Base-by-base conservation (phyloP, 2,329 filamentous ascomycete species). In the Emydomyces testavorans region DNA sequence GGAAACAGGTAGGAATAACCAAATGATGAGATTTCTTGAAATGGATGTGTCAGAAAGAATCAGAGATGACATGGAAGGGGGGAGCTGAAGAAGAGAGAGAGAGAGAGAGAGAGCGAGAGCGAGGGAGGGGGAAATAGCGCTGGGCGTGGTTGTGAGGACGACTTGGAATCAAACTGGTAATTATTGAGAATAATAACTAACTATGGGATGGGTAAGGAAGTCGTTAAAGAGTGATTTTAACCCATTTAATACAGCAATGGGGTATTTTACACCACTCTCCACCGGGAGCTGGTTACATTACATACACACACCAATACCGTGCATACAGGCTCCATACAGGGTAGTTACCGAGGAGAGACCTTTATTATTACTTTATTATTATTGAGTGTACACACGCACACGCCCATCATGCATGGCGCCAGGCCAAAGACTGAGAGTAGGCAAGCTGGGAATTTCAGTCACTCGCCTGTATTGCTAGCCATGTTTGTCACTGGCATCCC, bases 1-100 rank as follows among this genome's bases (percentile, higher is more conserved):
- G 39, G 31, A 20, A 34, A 48, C 29, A 50, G 21, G 24, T 26
- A 41, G 31, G 39, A 41, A 26, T 31, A 28, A 39, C 34, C 46
- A 24, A 48, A 43, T 31, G 29, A 45, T n/a, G 36, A 48, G 45
- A 50, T 49, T 24, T 24, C 20, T 35, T 16, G 24, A 29, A 44
- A 34, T 23, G 46, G 35, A 45, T 38, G 43, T 37, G 48, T 48
- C 36, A 50, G 31, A 38, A 36, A 39, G 28, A 34, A 38, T 39
- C 26, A 42, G 32, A 46, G 21, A 20, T 36, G 35, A 28, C 37
- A 40, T 32, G 34, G 36, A 43, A 20, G 26, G 46, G 35, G 39
- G 46, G 40, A n/a, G 18, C 16, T 6, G 40, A n/a, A 8, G 24
- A 23, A 34, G 10, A 7, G 8, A 20, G 8, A 15, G 21, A 15